Percentiles rank a stretch among this genome's conserved stretches.
Evolutionary conservation across 371 early-diverging fungal genomes (phyloP).

Genomic region (Hamiltosporidium tvaerminnensis): DNA sequence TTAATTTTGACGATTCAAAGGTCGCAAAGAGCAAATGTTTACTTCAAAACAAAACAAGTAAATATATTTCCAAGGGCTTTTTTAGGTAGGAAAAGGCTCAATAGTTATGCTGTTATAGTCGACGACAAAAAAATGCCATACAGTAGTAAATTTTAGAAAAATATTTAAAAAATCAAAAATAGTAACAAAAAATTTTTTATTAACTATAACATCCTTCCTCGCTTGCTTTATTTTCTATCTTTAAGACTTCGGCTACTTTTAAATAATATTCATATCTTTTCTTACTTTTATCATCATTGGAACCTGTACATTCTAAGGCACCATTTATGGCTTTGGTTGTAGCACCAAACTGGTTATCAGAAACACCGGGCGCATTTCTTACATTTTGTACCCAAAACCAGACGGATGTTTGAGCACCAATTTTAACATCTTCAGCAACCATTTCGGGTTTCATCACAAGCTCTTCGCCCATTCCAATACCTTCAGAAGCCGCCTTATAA

Average conservation of each 20-base stretch:
- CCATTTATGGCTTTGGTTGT: slow-evolving; percentile 55
- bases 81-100: too few species aligned
- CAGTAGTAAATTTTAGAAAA: too few species aligned
- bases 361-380: slow-evolving; percentile 33
- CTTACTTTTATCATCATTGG: slow-evolving; percentile 33
- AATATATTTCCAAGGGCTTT: too few species aligned
- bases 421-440: slow-evolving; percentile 45
- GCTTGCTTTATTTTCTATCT: slow-evolving; percentile 34
- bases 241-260: slow-evolving; percentile 42
- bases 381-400: slow-evolving; percentile 54
- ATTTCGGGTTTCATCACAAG: slow-evolving; percentile 46
- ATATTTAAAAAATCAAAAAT: too few species aligned
- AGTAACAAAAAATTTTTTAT: too few species aligned
- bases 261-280: slow-evolving; percentile 48
- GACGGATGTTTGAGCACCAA: slow-evolving; percentile 38
- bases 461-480: slow-evolving; percentile 41
- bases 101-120: too few species aligned
- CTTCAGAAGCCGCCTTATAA: slow-evolving; percentile 49
- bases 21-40: too few species aligned
- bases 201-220: slow-evolving; percentile 47
- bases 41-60: too few species aligned
- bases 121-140: too few species aligned
- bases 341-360: slow-evolving; percentile 44
- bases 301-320: slow-evolving; percentile 43
- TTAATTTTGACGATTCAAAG: too few species aligned